Percentiles rank a stretch among this genome's conserved stretches.
These are phyloP conservation scores for Sugiyamaella americana DNA, from an alignment of 805 yeast genomes.

Conservation along the genomic window DNA sequence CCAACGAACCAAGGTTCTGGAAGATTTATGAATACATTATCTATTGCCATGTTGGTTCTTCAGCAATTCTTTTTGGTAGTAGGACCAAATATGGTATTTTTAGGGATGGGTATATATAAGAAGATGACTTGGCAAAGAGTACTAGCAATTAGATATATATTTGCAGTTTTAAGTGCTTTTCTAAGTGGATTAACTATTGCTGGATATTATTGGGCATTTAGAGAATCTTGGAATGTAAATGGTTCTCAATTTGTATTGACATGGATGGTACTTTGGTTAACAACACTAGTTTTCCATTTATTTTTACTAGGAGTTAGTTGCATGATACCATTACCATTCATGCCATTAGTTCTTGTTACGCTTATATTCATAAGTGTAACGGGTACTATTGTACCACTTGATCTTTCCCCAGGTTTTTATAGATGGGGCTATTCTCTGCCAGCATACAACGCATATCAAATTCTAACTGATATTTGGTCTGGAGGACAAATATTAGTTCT, in stretches of 20 bases:
- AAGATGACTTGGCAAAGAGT: neutral
- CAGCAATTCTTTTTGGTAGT: constrained; percentile 14
- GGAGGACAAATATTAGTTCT: constrained; percentile 7
- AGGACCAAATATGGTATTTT: constrained; percentile 4
- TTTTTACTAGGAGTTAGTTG: neutral
- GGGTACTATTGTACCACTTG: constrained; percentile 8
- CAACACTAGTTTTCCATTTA: neutral
- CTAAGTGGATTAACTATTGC: neutral
- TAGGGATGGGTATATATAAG: neutral
- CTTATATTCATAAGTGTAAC: constrained; percentile 10
- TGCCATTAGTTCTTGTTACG: constrained; percentile 8
- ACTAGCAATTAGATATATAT: neutral
- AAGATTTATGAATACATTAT: constrained; percentile 10
- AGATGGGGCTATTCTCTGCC: constrained; percentile 13
- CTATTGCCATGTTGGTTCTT: constrained; percentile 11
- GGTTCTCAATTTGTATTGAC: constrained; percentile 15
- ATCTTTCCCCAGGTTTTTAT: constrained; percentile 10
- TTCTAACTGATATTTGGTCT: constrained; percentile 13
- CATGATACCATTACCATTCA: constrained; percentile 6
- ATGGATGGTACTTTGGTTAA: constrained; percentile 13
- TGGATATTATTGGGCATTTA: constrained; percentile 15
- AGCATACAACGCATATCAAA: constrained; percentile 6
- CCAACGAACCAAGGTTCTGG: constrained; percentile 10
- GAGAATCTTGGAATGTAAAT: constrained; percentile 12
- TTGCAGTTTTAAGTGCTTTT: neutral